Evolutionary conservation across 257 asterid species (phyloP).

Genomic region (Solanum sejunctum): DNA sequence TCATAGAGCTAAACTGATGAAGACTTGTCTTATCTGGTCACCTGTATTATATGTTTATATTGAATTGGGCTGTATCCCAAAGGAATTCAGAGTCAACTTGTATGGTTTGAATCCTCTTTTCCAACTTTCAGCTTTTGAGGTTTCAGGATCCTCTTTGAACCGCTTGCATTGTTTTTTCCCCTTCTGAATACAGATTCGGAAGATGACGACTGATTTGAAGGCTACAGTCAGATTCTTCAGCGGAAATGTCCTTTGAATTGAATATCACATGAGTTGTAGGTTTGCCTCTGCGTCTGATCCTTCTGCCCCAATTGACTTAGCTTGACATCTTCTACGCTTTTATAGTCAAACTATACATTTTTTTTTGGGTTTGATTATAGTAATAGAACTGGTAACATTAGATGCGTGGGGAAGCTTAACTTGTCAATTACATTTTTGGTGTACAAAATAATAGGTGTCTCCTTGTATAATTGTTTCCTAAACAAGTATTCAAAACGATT

Average conservation of each 20-base stretch:
- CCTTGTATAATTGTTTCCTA: not conserved
- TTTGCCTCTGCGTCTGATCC: not conserved
- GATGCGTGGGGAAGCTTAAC: not conserved
- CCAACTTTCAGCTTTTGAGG: not conserved
- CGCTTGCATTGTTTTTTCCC: not conserved
- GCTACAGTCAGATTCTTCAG: not conserved
- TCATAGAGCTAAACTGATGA: not conserved
- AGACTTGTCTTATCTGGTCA: not conserved
- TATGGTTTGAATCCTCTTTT: not conserved
- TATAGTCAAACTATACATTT: not conserved
- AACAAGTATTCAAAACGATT: not conserved
- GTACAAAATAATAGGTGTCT: not conserved
- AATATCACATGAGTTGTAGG: not conserved
- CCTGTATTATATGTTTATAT: not conserved
- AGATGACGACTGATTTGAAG: constrained; percentile 1
- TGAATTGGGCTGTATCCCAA: not conserved
- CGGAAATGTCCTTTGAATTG: not conserved
- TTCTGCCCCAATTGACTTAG: not conserved
- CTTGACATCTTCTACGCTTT: not conserved
- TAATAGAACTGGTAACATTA: not conserved
- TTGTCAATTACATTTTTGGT: not conserved
- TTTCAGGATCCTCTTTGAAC: not conserved
- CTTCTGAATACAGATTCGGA: not conserved
- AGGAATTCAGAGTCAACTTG: not conserved
- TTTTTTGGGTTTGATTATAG: not conserved